Evolutionary conservation across 108 stramenopile species (phyloP).

Genomic region (Conticribra weissflogii): DNA sequence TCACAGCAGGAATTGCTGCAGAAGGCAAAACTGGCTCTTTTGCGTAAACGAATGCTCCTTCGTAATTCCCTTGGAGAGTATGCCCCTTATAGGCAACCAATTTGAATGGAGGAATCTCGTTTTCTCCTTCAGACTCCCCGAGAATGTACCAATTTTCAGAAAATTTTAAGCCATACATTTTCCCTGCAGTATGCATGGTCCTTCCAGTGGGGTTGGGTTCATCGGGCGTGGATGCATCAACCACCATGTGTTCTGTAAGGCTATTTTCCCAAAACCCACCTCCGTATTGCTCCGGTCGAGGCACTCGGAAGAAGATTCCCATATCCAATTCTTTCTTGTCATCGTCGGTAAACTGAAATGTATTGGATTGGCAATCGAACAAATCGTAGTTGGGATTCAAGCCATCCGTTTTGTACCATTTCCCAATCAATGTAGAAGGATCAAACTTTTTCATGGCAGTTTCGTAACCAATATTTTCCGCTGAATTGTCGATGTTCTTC

Average conservation of each 20-base stretch:
- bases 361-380: conserved; percentile 94
- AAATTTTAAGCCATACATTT: conserved; percentile 94
- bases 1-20: conserved; percentile 77
- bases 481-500: conserved; percentile 79
- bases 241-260: conserved; percentile 87
- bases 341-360: conserved; percentile 62
- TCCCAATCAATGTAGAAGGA: conserved; percentile 76
- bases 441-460: conserved; percentile 70
- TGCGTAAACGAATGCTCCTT: conserved; percentile 93
- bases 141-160: conserved; percentile 94
- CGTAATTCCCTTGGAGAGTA: conserved; percentile 95
- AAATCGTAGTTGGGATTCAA: conserved; percentile 93
- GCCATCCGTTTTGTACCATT: conserved; percentile 95
- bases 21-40: conserved; percentile 77
- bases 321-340: conserved; percentile 66
- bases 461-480: conserved; percentile 67
- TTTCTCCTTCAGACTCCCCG: conserved; percentile 78
- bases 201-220: conserved; percentile 50
- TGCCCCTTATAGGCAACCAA: conserved; percentile 95
- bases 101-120: conserved; percentile 74
- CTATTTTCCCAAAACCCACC: conserved; percentile 92
- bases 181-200: conserved; percentile 89
- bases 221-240: conserved; percentile 54
- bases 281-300: conserved; percentile 72
- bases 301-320: conserved; percentile 89